Evolutionary conservation across 164 flowering plant genomes (phyloP), one percentile per base, ranked within the genome.

Genomic region (Platanus orientalis): DNA sequence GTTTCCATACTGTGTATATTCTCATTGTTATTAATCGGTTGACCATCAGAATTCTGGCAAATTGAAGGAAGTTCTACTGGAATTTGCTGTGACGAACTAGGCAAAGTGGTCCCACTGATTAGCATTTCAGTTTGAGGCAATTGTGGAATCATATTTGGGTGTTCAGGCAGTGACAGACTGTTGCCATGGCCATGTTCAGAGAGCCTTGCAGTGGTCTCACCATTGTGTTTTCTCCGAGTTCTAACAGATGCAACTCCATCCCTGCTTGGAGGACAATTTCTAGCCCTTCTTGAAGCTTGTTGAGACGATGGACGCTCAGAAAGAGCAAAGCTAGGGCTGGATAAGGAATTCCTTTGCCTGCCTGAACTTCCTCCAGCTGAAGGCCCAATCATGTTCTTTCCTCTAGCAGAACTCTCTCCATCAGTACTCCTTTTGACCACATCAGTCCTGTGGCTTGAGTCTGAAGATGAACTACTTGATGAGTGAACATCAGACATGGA

Each of bases 341-440:
- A 62, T 7, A 62, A 40, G 17, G 32, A 7, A 54, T 47, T 69
- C 30, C 61, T 49, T 27, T 58, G 68, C 49, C 7, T 58, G 55
- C 57, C 47, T 39, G 62, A 60, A 64, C 25, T 62, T 19, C 79
- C 86, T 58, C 64, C 69, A 39, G 61, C 69, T 25, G 84, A 70
- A 21, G 77, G 49, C 40, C 78, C 79, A 57, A n/a, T 63, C 19
- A 63, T 60, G 54, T 74, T 80, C 80, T 83, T 88, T 40, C 84
- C 86, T 68, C 72, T 78, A 44, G 66, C 20, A 45, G 86, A 79
- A 65, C 91, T 80, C 71, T 80, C 95, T 42, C 83, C 84, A 62
- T 79, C 83, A 64, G 74, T 47, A 62, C 60, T 70, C 71, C 77
- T 83, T 70, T 71, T 79, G 70, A 75, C 77, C 21, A 50, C 42